Base-by-base conservation (phyloP, 1,139 yeast genomes). In the Yamadazyma diospyri region DNA sequence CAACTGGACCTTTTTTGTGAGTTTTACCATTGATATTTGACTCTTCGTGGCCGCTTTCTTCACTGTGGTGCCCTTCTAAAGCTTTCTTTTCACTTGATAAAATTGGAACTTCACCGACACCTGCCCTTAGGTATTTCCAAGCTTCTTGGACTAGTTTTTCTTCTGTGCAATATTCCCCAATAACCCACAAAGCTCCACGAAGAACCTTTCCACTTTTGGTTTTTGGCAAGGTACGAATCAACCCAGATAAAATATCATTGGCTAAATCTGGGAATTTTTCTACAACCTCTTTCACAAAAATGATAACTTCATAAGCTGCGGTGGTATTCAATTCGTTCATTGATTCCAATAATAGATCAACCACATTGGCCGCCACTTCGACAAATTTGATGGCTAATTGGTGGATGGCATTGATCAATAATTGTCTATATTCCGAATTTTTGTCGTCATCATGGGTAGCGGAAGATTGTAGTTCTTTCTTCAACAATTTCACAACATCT, bases 131-230 rank as follows among this genome's bases (percentile, higher is more conserved):
- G 45, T 78, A 84, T 49, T 77, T 81, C 98, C 98, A 94, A 6
- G 95, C 81, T 25, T 72, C 76, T 57, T 84, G 86, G 37, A 92
- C 79, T 38, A 84, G 84, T 25, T 72, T 62, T 47, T 81, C 89
- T 36, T 81, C 84, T 35, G 72, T 55, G 25, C 92, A 71, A 59
- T 88, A 92, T 60, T 94, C 98, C 59, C 98, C 98, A 50, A 94
- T 64, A 33, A 92, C 81, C 99, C 99, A 94, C 39, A 94, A 68
- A 1, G 95, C 87, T 26, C 96, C 95, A 48, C 97, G 81, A 64
- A 80, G 84, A 13, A 92, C 96, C 51, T 87, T 87, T 6, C 96
- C 95, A 41, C 94, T 81, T 51, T 81, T 84, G 32, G 86, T 81
- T 23, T 68, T 64, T 19, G 78, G 78, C 50, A 94, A 67, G 7